Base-by-base conservation (phyloP, 106 monocot species). In the Allium fistulosum region DNA sequence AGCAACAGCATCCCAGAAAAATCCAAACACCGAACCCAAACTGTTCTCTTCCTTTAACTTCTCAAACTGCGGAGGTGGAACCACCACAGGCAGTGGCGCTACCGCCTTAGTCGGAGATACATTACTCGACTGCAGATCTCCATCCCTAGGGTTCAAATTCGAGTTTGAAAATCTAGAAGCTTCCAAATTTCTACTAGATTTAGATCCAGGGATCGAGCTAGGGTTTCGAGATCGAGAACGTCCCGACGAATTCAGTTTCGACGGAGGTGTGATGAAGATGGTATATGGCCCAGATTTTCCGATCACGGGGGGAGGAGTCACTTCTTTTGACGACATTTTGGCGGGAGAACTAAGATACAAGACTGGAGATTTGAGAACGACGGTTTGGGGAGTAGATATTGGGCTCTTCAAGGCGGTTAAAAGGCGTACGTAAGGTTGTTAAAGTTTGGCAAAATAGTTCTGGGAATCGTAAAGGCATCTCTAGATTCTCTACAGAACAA, bases 191-290 rank as follows among this genome's bases (percentile, higher is more conserved):
- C 76, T 66, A 52, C 64, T 85, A 22, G 73, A 55, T 15, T 48
- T 47, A 11, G 65, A 13, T 46, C 52, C 53, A 11, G 67, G 67
- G 27, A 48, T 65, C 10, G 67, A 53, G 17, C 28, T 58, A 15
- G 71, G 66, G 16, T 26, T 65, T 17, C 76, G 79, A 28, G 49
- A 57, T 47, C 68, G 53, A 49, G 55, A 45, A 45, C 16, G 55
- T n/a, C 59, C 76, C 18, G 76, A 64, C 8, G 79, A 62, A 46
- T 66, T 68, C 10, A 85, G 84, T 10, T 75, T 74, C n/a, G 76
- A 59, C 57, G 85, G 81, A 13, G 93, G 93, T 15, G 93, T 93
- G 45, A 93, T 81, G 88, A 93, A 93, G 62, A 93, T 79, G 18
- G 93, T 93, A 80, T 85, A 84, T 3, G 80, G 76, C 37, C 93